Conservation (phyloP, 139 green algal species). For the Micractinium conductrix region DNA sequence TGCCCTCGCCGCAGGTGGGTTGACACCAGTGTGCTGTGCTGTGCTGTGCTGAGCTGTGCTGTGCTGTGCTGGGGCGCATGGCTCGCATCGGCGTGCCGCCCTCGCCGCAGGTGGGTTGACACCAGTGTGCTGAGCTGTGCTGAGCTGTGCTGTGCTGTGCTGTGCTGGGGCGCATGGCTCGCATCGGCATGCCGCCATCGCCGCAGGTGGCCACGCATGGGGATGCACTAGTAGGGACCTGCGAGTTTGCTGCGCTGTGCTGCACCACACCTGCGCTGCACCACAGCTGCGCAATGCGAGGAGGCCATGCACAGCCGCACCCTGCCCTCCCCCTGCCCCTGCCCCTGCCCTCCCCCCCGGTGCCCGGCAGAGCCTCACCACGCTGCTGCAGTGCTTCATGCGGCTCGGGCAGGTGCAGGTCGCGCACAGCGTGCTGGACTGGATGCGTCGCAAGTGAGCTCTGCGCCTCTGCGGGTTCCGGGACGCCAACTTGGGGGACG, state of each 20-base stretch:
- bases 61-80: neutral
- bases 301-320: no score
- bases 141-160: no score
- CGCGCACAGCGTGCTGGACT: slow-evolving; percentile 35
- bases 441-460: slow-evolving; percentile 40
- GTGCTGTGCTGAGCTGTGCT: neutral
- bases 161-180: neutral
- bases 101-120: neutral
- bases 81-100: slow-evolving; percentile 17
- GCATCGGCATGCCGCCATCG: neutral
- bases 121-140: neutral
- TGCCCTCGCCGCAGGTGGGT: slow-evolving; percentile 7
- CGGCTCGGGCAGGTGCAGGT: slow-evolving; percentile 33
- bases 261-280: neutral
- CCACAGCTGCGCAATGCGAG: no score
- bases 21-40: neutral
- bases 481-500: no score
- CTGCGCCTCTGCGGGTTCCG: no score
- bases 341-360: no score
- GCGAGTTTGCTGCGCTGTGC: no score
- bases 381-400: slow-evolving; percentile 47
- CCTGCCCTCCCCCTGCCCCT: neutral
- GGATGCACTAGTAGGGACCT: no score
- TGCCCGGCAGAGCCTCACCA: slow-evolving; percentile 30
- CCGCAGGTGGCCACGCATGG: no score